These are phyloP conservation scores for Solanum etuberosum DNA, from an alignment of 257 asterid species.

Conservation along the genomic window DNA sequence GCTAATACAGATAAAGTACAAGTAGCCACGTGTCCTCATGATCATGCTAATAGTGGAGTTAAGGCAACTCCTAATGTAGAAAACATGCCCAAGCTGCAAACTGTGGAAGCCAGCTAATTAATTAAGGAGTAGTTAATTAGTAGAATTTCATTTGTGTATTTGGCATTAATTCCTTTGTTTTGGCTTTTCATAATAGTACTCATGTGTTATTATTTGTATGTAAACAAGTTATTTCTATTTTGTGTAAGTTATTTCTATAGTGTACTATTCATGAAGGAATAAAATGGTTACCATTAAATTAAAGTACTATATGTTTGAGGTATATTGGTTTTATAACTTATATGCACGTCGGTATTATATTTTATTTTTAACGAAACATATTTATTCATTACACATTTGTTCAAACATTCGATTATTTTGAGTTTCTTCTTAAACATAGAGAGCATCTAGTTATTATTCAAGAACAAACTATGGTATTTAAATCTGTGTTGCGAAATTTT, in stretches of 20 bases:
- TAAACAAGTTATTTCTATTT: background rate
- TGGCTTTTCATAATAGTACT: background rate
- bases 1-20: slow-evolving; percentile 25
- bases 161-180: background rate
- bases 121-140: background rate
- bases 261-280: background rate
- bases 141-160: background rate
- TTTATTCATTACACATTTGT: background rate
- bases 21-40: slow-evolving; percentile 5
- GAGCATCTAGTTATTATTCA: background rate
- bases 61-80: background rate
- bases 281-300: background rate
- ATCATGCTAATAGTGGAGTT: background rate
- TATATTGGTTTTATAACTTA: background rate
- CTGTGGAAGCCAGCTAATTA: background rate
- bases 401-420: background rate
- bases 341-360: background rate
- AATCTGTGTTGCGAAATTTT: background rate
- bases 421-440: background rate
- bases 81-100: background rate
- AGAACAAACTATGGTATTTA: background rate
- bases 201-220: background rate
- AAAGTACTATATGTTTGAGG: background rate
- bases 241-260: background rate
- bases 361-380: background rate